Evolutionary conservation across 345 rosid genomes (phyloP).

Genomic region (Euphorbia pulcherrima): DNA sequence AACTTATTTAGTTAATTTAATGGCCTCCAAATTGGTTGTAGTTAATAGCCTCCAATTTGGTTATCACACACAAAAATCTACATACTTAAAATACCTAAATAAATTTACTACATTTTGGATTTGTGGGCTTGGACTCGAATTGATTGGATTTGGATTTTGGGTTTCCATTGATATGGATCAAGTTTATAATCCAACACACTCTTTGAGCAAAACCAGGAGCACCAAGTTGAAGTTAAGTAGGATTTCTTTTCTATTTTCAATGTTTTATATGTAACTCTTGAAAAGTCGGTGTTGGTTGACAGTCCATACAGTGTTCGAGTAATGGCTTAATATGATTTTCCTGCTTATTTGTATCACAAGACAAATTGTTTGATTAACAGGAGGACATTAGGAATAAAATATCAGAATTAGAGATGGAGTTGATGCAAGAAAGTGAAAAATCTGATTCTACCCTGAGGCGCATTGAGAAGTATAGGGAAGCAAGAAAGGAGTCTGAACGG

Average conservation of each 20-base stretch:
- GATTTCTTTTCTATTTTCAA: not conserved
- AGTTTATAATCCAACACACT: too few relatives aligned
- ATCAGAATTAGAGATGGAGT: constrained; percentile 51
- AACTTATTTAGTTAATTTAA: too few relatives aligned
- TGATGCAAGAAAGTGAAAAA: constrained; percentile 48
- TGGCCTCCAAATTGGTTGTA: too few relatives aligned
- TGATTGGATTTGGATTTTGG: too few relatives aligned
- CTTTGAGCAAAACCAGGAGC: constrained; percentile 49
- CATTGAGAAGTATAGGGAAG: constrained; percentile 57
- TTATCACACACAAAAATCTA: too few relatives aligned
- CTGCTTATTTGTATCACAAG: not conserved
- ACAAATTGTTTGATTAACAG: constrained; percentile 37
- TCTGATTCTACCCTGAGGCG: constrained; percentile 46
- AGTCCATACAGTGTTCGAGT: not conserved
- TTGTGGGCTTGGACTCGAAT: too few relatives aligned
- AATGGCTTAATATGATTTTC: not conserved
- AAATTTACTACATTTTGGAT: too few relatives aligned
- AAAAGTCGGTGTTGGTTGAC: not conserved
- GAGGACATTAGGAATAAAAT: constrained; percentile 72
- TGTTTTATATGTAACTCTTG: not conserved
- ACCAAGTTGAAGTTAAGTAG: constrained; percentile 61
- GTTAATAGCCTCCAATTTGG: too few relatives aligned
- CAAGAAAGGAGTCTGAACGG: constrained; percentile 67
- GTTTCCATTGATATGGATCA: too few relatives aligned
- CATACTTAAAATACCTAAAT: too few relatives aligned